Base-by-base conservation (phyloP, 805 yeast genomes). In the Candida vaughaniae region DNA sequence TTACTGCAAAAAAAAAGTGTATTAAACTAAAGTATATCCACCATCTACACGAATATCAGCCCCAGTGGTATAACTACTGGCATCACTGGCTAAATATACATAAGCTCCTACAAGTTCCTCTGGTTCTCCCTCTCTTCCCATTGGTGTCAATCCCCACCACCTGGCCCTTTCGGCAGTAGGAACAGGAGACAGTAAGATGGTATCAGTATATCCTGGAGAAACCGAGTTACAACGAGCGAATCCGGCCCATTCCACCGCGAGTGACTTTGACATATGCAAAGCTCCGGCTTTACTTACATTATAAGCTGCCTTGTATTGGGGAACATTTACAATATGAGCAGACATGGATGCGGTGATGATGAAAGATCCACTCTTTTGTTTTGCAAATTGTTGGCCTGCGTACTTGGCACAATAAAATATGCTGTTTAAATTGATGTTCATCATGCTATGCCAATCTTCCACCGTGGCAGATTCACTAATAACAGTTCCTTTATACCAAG, bases 71-170 rank as follows among this genome's bases (percentile, higher is more conserved):
- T 56, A 68, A 11, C 69, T 60, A 16, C 70, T 61, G 11, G 73
- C 73, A 43, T 68, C 62, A 15, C 69, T 59, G 10, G 70, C 74
- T 43, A 68, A 60, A 53, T 66, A 69, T 29, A 68, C 54, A 51
- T 69, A 69, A 3, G 74, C 73, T 30, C 74, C 74, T 9, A 64
- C 72, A 44, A 69, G 53, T 47, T 69, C 74, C 39, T 66, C 60
- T 17, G 71, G 46, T 29, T 55, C 45, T 23, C 59, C 71, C 52
- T 69, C 73, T 56, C 74, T 58, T 11, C 74, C 74, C 55, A 69
- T 48, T 6, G 74, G 74, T 31, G 61, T 66, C 58, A 67, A 53
- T 27, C 50, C 55, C 63, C 62, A 64, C 71, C 72, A 69, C 36
- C 48, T 58, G 28, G 49, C 51, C 54, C 65, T 62, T 31, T 57